phyloP scores from a whole-genome alignment of 2,329 filamentous ascomycete genomes.

The Cercospora brassicicola region DNA sequence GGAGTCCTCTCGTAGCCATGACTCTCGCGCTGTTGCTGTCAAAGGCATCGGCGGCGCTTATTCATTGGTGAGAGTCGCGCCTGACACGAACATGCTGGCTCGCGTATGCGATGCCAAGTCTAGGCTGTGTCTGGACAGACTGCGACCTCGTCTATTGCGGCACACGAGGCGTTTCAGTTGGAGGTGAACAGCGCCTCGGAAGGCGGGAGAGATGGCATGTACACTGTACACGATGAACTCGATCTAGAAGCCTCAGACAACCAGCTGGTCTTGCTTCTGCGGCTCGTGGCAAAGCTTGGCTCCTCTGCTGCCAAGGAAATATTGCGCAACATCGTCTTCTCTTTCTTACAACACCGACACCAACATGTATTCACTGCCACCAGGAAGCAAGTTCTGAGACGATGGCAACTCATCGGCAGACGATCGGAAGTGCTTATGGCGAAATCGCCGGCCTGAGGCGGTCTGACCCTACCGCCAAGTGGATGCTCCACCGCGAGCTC shows the following conservation, averaged over 20 bases:
- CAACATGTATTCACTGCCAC: neutral
- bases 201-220: neutral
- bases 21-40: too few relatives aligned
- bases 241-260: neutral
- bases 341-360: neutral
- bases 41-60: too few relatives aligned
- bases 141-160: too few relatives aligned
- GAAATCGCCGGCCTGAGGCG: neutral
- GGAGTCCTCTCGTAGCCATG: too few relatives aligned
- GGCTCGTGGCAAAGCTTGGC: neutral
- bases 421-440: neutral
- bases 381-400: neutral
- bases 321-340: neutral
- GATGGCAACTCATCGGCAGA: neutral
- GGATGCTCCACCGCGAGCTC: neutral
- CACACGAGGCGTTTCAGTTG: too few relatives aligned
- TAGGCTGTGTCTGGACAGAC: too few relatives aligned
- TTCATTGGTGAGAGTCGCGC: too few relatives aligned
- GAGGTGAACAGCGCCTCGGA: too few relatives aligned
- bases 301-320: neutral
- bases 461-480: slow-evolving; percentile 4
- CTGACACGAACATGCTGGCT: too few relatives aligned
- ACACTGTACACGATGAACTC: neutral
- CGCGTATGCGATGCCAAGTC: too few relatives aligned
- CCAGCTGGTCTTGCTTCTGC: neutral